Percentiles rank a stretch among this genome's conserved stretches.
phyloP scores from a whole-genome alignment of 2,329 filamentous ascomycete species.

The Microcera coccophila region DNA sequence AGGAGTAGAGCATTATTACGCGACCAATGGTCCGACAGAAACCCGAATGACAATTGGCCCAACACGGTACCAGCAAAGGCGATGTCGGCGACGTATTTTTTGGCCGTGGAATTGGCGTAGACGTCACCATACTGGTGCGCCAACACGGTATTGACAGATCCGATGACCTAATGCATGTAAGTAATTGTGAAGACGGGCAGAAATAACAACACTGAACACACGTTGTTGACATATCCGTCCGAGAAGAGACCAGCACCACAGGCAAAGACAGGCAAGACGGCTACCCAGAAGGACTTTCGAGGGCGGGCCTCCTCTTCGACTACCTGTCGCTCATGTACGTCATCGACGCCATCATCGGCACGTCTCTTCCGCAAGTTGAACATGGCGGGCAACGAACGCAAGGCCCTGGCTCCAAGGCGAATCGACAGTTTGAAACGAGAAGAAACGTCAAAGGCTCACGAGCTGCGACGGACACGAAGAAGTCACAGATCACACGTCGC shows the following conservation, averaged over 20 bases:
- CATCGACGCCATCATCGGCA: too few relatives aligned
- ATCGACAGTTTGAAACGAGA: too few relatives aligned
- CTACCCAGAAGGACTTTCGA: conserved; percentile 19
- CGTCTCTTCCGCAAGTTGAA: too few relatives aligned
- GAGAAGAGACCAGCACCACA: conserved; percentile 88
- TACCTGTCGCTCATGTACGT: too few relatives aligned
- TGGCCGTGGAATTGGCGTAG: conserved; percentile 67
- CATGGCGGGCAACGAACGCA: too few relatives aligned
- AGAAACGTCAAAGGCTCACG: too few relatives aligned
- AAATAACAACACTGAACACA: conserved; percentile 30
- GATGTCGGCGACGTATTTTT: conserved; percentile 73
- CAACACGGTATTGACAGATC: conserved; percentile 78
- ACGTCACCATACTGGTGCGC: conserved; percentile 60
- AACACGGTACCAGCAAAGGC: conserved; percentile 84
- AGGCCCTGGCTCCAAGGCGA: too few relatives aligned
- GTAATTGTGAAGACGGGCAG: background rate
- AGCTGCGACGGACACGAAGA: too few relatives aligned
- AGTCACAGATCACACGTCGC: too few relatives aligned
- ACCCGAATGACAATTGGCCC: conserved; percentile 77
- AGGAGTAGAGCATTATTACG: conserved; percentile 76
- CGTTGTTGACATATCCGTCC: conserved; percentile 88
- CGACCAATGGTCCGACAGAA: conserved; percentile 77
- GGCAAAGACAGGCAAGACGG: conserved; percentile 66
- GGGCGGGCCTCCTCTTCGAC: too few relatives aligned
- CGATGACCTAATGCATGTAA: conserved; percentile 63